phyloP scores from a whole-genome alignment of 2,329 filamentous ascomycete species.

The Rhytidhysteron rufulum region DNA sequence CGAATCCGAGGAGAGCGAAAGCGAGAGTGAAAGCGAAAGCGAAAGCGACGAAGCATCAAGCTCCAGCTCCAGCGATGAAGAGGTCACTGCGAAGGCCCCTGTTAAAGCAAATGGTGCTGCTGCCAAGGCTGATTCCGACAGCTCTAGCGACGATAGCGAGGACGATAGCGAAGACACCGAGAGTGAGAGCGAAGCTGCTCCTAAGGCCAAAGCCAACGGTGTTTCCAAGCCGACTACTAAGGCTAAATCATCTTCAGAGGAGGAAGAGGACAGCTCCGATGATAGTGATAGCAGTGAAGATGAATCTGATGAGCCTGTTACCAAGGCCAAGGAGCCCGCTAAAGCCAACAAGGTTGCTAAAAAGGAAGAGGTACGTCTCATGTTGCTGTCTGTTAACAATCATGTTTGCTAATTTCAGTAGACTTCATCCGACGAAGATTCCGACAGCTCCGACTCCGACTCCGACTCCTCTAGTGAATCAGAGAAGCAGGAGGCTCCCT shows the following conservation, averaged over 20 bases:
- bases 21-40: slow-evolving; percentile 22
- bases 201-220: slow-evolving; percentile 33
- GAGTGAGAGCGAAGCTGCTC: slow-evolving; percentile 10
- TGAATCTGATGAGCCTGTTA: slow-evolving; percentile 19
- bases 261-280: slow-evolving; percentile 27
- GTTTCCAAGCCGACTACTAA: slow-evolving; percentile 29
- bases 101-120: slow-evolving; percentile 23
- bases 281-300: slow-evolving; percentile 23
- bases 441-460: slow-evolving; percentile 17
- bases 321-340: slow-evolving; percentile 22
- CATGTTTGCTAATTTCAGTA: slow-evolving; percentile 13
- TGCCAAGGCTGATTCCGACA: slow-evolving; percentile 24
- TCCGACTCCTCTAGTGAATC: slow-evolving; percentile 15
- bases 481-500: slow-evolving; percentile 37
- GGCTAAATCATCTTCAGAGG: slow-evolving; percentile 28
- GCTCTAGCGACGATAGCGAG: slow-evolving; percentile 17
- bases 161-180: slow-evolving; percentile 23
- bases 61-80: slow-evolving; percentile 25
- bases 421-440: slow-evolving; percentile 33
- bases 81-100: slow-evolving; percentile 31
- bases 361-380: slow-evolving; percentile 17
- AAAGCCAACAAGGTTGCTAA: slow-evolving; percentile 24
- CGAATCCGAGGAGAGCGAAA: slow-evolving; percentile 20
- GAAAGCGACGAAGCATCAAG: slow-evolving; percentile 26
- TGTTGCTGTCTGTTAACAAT: neutral